Percentiles rank a stretch among this genome's conserved stretches.
These are phyloP conservation scores for Periconia macrospinosa DNA, from an alignment of 2,329 filamentous ascomycete species.

Conservation along the genomic window DNA sequence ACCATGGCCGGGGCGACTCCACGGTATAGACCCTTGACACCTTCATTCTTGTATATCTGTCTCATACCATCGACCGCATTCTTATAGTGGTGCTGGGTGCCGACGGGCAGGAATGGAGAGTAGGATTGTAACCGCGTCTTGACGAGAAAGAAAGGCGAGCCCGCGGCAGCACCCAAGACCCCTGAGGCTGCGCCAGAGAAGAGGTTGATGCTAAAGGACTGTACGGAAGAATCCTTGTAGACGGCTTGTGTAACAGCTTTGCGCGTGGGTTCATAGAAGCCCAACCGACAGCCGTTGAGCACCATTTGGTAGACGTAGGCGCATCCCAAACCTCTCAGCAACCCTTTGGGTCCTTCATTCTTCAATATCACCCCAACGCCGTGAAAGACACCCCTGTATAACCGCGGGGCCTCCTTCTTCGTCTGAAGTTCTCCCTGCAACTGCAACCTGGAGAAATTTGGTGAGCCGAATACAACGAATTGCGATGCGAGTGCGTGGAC, in stretches of 20 bases:
- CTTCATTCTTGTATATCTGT: constrained; percentile 78
- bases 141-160: constrained; percentile 95
- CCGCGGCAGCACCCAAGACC: constrained; percentile 87
- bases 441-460: constrained; percentile 69
- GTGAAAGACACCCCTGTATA: constrained; percentile 90
- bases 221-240: constrained; percentile 71
- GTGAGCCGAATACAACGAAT: not conserved
- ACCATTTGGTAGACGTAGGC: constrained; percentile 97
- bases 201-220: constrained; percentile 90
- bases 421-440: constrained; percentile 92
- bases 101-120: constrained; percentile 88
- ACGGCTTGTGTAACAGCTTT: constrained; percentile 68
- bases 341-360: constrained; percentile 83
- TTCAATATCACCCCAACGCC: constrained; percentile 86
- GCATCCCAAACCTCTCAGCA: constrained; percentile 86
- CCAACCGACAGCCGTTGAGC: constrained; percentile 92
- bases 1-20: constrained; percentile 95
- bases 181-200: constrained; percentile 88
- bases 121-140: constrained; percentile 95
- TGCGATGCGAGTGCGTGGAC: not conserved
- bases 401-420: constrained; percentile 79
- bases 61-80: constrained; percentile 81
- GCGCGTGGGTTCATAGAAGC: constrained; percentile 96
- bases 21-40: constrained; percentile 79
- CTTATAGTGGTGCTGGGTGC: constrained; percentile 92